These are phyloP conservation scores for Caloboletus firmus DNA, from an alignment of 1,284 basidiomycete genomes.

Conservation along the genomic window DNA sequence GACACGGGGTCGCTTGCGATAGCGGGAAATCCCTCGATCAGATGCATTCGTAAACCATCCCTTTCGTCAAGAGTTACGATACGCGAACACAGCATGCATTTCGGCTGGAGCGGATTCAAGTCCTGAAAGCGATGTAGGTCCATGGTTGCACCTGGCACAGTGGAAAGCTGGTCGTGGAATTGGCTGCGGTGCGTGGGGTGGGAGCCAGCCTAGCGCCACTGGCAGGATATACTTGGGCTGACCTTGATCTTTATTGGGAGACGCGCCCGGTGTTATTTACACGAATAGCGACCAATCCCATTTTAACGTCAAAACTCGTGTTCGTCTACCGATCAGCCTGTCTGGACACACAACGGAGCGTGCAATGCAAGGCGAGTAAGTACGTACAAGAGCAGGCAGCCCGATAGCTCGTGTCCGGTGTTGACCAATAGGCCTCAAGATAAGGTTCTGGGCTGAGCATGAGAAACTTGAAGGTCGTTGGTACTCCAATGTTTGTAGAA, in stretches of 20 bases:
- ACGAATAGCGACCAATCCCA: background rate
- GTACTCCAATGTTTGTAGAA: background rate
- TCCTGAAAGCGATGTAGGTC: constrained; percentile 11
- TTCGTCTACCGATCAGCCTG: background rate
- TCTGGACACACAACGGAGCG: background rate
- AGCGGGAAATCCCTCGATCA: constrained; percentile 48
- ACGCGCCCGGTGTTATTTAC: constrained; percentile 3
- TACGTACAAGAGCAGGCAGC: constrained; percentile 17
- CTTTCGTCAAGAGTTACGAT: constrained; percentile 23
- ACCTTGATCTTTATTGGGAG: background rate
- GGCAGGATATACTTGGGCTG: background rate
- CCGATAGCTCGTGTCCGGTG: background rate
- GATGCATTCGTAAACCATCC: constrained; percentile 49
- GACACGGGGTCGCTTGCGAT: constrained; percentile 24
- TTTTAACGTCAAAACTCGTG: background rate
- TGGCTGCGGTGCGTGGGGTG: background rate
- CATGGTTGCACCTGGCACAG: constrained; percentile 10
- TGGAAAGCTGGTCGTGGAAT: background rate
- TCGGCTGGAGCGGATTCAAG: constrained; percentile 5
- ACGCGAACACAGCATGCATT: constrained; percentile 19
- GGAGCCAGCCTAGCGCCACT: background rate
- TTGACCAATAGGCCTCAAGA: background rate
- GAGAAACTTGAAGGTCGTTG: constrained; percentile 4
- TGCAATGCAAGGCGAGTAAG: background rate
- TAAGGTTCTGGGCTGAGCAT: constrained; percentile 13